Conservation (phyloP, 108 stramenopile species). For the Asterionellopsis glacialis region DNA sequence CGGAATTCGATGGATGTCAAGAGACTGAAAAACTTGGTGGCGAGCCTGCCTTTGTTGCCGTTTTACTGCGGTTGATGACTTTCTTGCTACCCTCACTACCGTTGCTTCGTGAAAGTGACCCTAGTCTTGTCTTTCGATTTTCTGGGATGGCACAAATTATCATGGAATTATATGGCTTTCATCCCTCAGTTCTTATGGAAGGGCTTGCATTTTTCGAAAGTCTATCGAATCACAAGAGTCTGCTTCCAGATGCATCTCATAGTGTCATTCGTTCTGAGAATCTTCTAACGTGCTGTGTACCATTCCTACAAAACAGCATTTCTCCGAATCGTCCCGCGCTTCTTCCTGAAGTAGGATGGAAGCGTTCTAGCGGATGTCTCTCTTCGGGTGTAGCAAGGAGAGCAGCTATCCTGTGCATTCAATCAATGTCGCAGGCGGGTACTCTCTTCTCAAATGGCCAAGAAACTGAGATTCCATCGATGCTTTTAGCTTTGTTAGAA, state of each 20-base stretch:
- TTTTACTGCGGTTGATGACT: constrained; percentile 75
- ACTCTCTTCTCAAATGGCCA: constrained; percentile 2
- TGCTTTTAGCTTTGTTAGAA: not conserved
- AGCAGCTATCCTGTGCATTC: constrained; percentile 17
- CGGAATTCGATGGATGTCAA: constrained; percentile 50
- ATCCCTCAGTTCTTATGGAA: constrained; percentile 63
- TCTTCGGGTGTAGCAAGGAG: constrained; percentile 19
- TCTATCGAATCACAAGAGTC: not conserved
- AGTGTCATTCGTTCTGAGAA: constrained; percentile 48
- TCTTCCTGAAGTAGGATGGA: constrained; percentile 19
- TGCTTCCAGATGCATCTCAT: constrained; percentile 21
- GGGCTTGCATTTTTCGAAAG: constrained; percentile 73
- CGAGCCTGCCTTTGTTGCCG: constrained; percentile 56
- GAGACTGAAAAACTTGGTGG: constrained; percentile 56
- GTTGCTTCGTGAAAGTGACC: constrained; percentile 35
- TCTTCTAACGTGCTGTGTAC: constrained; percentile 45
- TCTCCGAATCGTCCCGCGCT: constrained; percentile 15
- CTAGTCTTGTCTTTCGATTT: constrained; percentile 53
- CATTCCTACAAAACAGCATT: constrained; percentile 31
- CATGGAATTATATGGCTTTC: constrained; percentile 33
- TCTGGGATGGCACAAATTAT: constrained; percentile 53
- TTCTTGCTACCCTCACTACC: constrained; percentile 51
- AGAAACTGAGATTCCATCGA: not conserved
- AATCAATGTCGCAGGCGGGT: constrained; percentile 13
- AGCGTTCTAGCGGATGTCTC: constrained; percentile 28